Evolutionary conservation across 371 early-diverging fungal genomes (phyloP).

Genomic region (Parasitella parasitica): DNA sequence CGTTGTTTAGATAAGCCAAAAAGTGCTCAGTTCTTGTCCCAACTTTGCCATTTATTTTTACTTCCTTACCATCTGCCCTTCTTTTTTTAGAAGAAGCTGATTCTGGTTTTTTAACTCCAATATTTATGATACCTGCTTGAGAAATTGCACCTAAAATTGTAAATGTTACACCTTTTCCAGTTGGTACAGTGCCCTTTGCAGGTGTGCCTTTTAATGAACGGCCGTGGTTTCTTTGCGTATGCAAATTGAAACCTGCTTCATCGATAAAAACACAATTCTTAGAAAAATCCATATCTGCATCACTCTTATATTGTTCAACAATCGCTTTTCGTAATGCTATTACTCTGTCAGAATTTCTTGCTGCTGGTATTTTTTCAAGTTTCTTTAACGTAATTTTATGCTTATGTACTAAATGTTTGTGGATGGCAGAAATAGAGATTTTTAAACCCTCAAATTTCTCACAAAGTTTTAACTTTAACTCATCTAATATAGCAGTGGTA

Average conservation of each 20-base stretch:
- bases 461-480: conserved; percentile 16
- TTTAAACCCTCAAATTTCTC: conserved; percentile 26
- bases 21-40: conserved; percentile 16
- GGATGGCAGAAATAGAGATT: conserved; percentile 25
- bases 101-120: conserved; percentile 10
- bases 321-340: conserved; percentile 22
- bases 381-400: conserved; percentile 26
- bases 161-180: background rate
- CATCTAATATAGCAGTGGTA: conserved; percentile 16
- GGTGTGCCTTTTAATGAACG: background rate
- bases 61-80: conserved; percentile 2
- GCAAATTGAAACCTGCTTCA: conserved; percentile 10
- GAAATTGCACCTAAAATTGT: conserved; percentile 12
- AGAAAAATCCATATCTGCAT: conserved; percentile 10
- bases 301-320: conserved; percentile 24
- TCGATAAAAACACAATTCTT: conserved; percentile 12
- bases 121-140: background rate
- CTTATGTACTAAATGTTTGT: conserved; percentile 25
- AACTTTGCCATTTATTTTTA: conserved; percentile 13
- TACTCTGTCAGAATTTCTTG: conserved; percentile 24
- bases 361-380: conserved; percentile 25
- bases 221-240: background rate
- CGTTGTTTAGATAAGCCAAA: conserved; percentile 2
- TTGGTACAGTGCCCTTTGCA: conserved; percentile 1
- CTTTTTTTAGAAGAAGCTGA: background rate